Percentiles rank a stretch among this genome's conserved stretches.
These are phyloP conservation scores for Herpetomonas samuelpessoai DNA, from an alignment of 208 protist species.

Conservation along the genomic window DNA sequence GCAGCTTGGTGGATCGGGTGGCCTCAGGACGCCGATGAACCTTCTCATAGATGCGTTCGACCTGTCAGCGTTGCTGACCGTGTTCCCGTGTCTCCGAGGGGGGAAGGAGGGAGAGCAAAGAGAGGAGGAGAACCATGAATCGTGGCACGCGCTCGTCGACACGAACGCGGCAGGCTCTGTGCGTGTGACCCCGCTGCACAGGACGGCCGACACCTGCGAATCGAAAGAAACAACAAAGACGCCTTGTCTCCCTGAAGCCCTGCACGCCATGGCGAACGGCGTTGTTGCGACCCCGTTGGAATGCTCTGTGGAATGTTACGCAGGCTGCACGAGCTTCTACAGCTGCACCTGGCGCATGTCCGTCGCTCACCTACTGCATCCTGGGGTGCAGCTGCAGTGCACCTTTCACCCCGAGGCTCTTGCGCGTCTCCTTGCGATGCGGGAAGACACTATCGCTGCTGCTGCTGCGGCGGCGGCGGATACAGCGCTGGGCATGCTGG, in stretches of 20 bases:
- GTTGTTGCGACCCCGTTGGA: slow-evolving; percentile 4
- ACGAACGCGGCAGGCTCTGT: neutral
- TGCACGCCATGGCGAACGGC: no score
- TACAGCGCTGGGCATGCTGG: slow-evolving; percentile 3
- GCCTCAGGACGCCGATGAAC: neutral
- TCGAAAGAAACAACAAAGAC: no score
- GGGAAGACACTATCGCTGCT: neutral
- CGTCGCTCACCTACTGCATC: slow-evolving; percentile 28
- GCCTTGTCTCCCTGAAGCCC: no score
- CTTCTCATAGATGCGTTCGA: neutral
- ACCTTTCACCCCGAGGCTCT: neutral
- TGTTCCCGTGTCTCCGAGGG: no score
- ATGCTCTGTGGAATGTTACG: slow-evolving; percentile 6
- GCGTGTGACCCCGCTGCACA: neutral
- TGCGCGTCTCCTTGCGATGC: neutral
- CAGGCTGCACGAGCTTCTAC: slow-evolving; percentile 13
- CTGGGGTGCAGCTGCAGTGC: slow-evolving; percentile 14
- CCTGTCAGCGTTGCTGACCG: neutral
- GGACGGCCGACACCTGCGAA: neutral
- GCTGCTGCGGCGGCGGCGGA: neutral
- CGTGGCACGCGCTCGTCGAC: no score
- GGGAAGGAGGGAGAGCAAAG: no score
- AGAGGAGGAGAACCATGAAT: no score
- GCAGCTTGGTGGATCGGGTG: slow-evolving; percentile 4
- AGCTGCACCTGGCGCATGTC: slow-evolving; percentile 19